Evolutionary conservation across 2,329 filamentous ascomycete genomes (phyloP), one percentile per base, ranked within the genome.

Genomic region (Trichoderma simmonsii): DNA sequence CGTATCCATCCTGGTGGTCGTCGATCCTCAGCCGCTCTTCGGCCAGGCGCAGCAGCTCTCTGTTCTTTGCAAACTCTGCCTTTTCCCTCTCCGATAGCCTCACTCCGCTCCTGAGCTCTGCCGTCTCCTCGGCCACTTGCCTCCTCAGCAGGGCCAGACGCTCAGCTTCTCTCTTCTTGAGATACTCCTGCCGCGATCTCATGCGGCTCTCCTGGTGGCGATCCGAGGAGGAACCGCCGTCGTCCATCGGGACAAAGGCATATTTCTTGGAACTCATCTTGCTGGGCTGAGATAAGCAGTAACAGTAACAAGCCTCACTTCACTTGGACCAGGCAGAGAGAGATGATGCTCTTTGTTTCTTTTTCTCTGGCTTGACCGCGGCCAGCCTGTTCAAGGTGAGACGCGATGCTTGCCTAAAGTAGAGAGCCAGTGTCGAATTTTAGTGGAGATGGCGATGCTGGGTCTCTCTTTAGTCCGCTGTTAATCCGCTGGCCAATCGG

Each of bases 91-190:
- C 89, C 0, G 92, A 93, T 18, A 99, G 81, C 60, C 87, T 87
- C 1, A 91, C 90, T 60, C 95, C 94, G 56, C 92, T 93, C 61
- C 90, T 87, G 68, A 97, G 81, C 79, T 98, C 95, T 26, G 91
- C 90, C 1, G 91, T 91, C 80, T 99, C 96, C 76, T 98, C 95
- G 0, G 90, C 90, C 2, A 99, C 96, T 78, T 98, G 95, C 77
- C 93, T 93, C 36, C 95, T 89, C 64, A 99, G 83, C n/a, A 99
- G 83, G 0, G 93, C 93, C 18, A 99, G 83, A 73, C 93, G 90
- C 81, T 98, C 94, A 0, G 92, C 86, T 80, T 98, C 95, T 74
- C 96, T 89, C 85, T 99, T 98, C 81, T 94, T 94, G 34, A 99
- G 86, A 79, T 99, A 99, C 75, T 96, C 92, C 79, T 98, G 95